phyloP scores from a whole-genome alignment of 1,139 yeast genomes.

The Yamadazyma taylorii region DNA sequence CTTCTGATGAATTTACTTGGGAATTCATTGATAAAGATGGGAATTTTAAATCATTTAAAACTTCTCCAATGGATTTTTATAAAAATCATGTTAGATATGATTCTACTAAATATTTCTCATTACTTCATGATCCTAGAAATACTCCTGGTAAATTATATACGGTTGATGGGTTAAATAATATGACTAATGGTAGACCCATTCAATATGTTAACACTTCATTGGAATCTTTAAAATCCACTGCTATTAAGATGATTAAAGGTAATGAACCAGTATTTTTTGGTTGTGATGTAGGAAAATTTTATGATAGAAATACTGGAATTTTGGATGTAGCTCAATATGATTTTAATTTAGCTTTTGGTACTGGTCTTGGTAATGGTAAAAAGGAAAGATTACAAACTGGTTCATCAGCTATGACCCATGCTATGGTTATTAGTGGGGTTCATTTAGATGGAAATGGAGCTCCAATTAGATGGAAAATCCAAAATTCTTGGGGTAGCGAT shows the following conservation, averaged over 20 bases:
- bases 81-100: constrained; percentile 53
- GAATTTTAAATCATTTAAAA: constrained; percentile 49
- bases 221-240: constrained; percentile 55
- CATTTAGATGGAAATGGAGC: constrained; percentile 45
- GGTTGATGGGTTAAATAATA: constrained; percentile 73
- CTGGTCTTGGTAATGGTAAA: constrained; percentile 48
- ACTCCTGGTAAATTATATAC: constrained; percentile 59
- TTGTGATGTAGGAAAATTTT: constrained; percentile 76
- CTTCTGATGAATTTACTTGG: constrained; percentile 67
- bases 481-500: constrained; percentile 84
- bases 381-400: constrained; percentile 55
- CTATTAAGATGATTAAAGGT: constrained; percentile 63
- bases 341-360: constrained; percentile 63
- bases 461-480: constrained; percentile 79
- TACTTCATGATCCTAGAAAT: constrained; percentile 81
- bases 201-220: constrained; percentile 68
- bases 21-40: constrained; percentile 74
- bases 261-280: constrained; percentile 84
- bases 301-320: constrained; percentile 60
- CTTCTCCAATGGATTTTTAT: constrained; percentile 67
- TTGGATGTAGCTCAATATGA: constrained; percentile 72
- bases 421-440: constrained; percentile 78
- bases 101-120: constrained; percentile 56
- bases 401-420: constrained; percentile 76
- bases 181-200: constrained; percentile 65